Percentiles rank a stretch among this genome's conserved stretches.
Conservation (phyloP, 345 rosid species). For the Syzygium grande region DNA sequence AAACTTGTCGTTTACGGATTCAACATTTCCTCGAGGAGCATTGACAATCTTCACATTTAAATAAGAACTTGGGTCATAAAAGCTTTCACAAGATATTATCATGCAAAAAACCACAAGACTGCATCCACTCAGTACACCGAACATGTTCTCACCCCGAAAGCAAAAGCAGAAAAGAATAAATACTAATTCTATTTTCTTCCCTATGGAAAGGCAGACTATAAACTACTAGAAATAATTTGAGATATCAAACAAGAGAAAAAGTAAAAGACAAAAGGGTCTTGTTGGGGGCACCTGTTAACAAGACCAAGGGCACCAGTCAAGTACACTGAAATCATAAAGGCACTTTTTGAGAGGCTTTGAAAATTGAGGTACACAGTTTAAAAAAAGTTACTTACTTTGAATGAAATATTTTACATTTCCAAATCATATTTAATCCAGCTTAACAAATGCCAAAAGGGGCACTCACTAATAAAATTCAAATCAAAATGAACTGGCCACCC, state of each 20-base stretch:
- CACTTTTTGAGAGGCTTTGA: neutral
- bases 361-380: neutral
- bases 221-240: neutral
- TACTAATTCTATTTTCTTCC: neutral
- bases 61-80: neutral
- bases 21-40: conserved; percentile 70
- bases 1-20: conserved; percentile 62
- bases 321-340: neutral
- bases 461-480: neutral
- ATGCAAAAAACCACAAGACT: neutral
- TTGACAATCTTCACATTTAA: conserved; percentile 51
- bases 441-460: neutral
- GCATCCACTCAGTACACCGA: neutral
- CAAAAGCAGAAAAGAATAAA: neutral
- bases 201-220: neutral
- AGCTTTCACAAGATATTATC: neutral
- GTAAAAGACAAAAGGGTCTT: neutral
- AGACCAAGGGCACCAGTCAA: neutral
- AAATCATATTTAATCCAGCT: neutral
- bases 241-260: neutral
- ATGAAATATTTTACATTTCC: neutral
- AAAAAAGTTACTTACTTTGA: neutral
- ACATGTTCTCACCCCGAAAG: neutral
- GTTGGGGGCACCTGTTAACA: neutral
- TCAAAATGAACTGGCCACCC: neutral